These are phyloP conservation scores for Fusarium sp. DNA, from an alignment of 2,329 filamentous ascomycete genomes.

Conservation along the genomic window DNA sequence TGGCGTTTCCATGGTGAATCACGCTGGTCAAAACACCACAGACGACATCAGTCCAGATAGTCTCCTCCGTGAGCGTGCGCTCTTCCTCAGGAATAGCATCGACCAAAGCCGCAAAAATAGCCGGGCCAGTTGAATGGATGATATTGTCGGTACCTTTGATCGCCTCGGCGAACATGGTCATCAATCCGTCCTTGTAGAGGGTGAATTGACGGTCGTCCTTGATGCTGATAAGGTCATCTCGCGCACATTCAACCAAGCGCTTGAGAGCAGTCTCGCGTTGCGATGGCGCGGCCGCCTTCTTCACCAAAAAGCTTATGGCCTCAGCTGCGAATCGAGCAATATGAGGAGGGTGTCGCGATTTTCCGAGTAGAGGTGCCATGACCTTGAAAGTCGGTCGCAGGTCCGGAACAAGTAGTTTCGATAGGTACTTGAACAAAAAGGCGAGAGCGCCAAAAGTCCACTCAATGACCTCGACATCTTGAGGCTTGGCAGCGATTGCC, in stretches of 20 bases:
- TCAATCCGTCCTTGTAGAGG: conserved; percentile 88
- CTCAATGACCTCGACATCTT: conserved; percentile 92
- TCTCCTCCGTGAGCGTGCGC: conserved; percentile 61
- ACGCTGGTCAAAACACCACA: conserved; percentile 85
- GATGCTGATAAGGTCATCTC: conserved; percentile 75
- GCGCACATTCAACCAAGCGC: conserved; percentile 79
- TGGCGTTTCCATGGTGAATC: conserved; percentile 84
- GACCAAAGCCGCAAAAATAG: conserved; percentile 69
- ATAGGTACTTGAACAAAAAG: conserved; percentile 98
- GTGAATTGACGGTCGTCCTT: conserved; percentile 71
- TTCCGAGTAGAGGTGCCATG: conserved; percentile 88
- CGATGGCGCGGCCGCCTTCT: conserved; percentile 86
- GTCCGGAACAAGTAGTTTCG: conserved; percentile 87
- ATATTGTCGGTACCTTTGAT: conserved; percentile 74
- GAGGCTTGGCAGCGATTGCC: conserved; percentile 81
- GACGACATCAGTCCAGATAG: conserved; percentile 75
- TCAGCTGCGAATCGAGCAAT: conserved; percentile 95
- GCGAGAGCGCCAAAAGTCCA: conserved; percentile 96
- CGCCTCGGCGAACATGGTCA: conserved; percentile 92
- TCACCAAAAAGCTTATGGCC: conserved; percentile 92
- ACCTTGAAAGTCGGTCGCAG: conserved; percentile 87
- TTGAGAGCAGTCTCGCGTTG: conserved; percentile 82
- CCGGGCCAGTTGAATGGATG: conserved; percentile 72
- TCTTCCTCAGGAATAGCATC: conserved; percentile 66
- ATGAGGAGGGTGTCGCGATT: conserved; percentile 85